Evolutionary conservation across 306 rosid species (phyloP).

Genomic region (Cucurbita maxima): DNA sequence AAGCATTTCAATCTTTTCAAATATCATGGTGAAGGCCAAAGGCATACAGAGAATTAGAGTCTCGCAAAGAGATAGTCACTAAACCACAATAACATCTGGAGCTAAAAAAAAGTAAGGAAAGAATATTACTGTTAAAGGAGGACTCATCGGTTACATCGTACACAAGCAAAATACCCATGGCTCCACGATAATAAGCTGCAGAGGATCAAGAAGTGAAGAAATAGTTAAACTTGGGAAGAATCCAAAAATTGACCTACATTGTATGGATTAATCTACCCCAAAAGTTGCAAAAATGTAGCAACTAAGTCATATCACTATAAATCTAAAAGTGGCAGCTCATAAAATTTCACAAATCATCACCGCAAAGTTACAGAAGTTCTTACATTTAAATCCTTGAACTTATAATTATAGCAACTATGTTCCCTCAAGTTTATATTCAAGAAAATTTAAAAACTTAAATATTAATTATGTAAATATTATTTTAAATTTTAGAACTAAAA

Average conservation of each 20-base stretch:
- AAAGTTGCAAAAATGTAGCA: not conserved
- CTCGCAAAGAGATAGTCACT: not conserved
- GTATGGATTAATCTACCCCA: not conserved
- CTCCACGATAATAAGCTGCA: slow-evolving; percentile 95
- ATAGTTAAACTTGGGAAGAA: not conserved
- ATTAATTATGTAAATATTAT: not conserved
- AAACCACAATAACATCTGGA: slow-evolving; percentile 3
- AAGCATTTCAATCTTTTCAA: not conserved
- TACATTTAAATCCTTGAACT: not conserved
- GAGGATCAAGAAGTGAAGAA: not conserved
- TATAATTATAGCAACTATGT: not conserved
- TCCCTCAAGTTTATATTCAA: too few relatives aligned
- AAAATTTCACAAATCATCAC: not conserved
- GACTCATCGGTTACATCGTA: slow-evolving; percentile 95
- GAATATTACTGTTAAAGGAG: slow-evolving; percentile 74
- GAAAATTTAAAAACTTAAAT: not conserved
- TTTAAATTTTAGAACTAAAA: not conserved
- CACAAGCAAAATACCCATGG: slow-evolving; percentile 97
- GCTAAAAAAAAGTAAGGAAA: slow-evolving; percentile 6
- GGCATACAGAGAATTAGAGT: not conserved
- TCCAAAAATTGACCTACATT: not conserved
- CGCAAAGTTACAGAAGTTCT: not conserved
- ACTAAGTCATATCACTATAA: not conserved
- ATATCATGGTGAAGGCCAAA: not conserved
- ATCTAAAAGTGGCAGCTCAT: not conserved